Evolutionary conservation across 345 rosid species (phyloP).

Genomic region (Citrus reticulata): DNA sequence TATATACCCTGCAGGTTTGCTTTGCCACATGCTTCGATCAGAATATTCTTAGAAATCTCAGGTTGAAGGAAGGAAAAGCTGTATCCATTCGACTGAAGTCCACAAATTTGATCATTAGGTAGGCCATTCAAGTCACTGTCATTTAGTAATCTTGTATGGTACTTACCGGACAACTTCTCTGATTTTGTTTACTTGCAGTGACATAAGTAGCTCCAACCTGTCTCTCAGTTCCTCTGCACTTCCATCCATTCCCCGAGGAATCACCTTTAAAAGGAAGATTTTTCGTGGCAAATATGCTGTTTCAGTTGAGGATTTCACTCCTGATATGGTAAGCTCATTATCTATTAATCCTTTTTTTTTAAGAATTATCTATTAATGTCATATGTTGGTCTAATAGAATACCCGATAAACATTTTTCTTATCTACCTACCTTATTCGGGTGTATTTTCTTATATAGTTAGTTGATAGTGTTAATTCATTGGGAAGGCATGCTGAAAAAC

Average conservation of each 20-base stretch:
- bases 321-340: constrained; percentile 26
- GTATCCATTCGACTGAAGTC: constrained; percentile 28
- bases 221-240: constrained; percentile 17
- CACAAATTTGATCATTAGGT: constrained; percentile 32
- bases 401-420: background rate
- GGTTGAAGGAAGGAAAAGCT: constrained; percentile 34
- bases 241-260: constrained; percentile 21
- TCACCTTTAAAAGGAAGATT: constrained; percentile 21
- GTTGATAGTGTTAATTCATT: background rate
- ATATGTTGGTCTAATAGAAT: background rate
- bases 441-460: background rate
- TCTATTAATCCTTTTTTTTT: background rate
- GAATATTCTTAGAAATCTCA: constrained; percentile 28
- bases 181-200: constrained; percentile 26
- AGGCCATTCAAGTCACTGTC: background rate
- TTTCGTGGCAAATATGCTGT: constrained; percentile 37
- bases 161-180: background rate
- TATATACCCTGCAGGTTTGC: constrained; percentile 28
- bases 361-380: background rate
- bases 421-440: background rate
- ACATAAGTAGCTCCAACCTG: constrained; percentile 18
- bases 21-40: constrained; percentile 46
- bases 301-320: constrained; percentile 34
- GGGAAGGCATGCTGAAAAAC: no score
- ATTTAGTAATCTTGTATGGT: background rate